Base-by-base conservation (phyloP, 2,329 filamentous ascomycete species). In the Myriangium duriaei region DNA sequence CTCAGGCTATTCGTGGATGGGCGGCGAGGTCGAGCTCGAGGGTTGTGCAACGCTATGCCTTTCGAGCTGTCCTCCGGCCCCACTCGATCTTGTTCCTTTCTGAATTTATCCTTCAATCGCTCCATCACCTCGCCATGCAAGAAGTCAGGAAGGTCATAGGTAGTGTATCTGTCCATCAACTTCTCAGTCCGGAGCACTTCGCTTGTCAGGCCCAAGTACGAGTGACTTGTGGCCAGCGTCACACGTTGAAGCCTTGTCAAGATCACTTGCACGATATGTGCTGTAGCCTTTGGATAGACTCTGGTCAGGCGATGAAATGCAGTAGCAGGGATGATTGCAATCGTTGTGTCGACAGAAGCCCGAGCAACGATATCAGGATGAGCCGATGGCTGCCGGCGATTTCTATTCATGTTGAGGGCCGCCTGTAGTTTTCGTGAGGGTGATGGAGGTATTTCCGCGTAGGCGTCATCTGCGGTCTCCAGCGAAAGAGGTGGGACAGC, bases 301-400 rank as follows among this genome's bases (percentile, higher is more conserved):
- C 84, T 77, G 35, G 93, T 98, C 37, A 98, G 67, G 6, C 92
- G 78, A 37, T 86, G 77, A 51, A 98, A 98, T 3, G 91, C 92
- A 54, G 86, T 94, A 1, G 91, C 91, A 1, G 92, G 92, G 41
- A 98, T 98, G 46, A 98, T 92, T 4, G 91, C 91, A 59, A 98
- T 95, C 0, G 92, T 98, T 0, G 91, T 98, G 55, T 98, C 92
- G 15, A 92, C 81, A 11, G 86, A 92, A 4, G 91, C 91, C 47
- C 91, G 74, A n/a, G 88, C 91, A 46, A 98, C 85, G 45, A 98
- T 91, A 53, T 98, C 91, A 9, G 91, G 91, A 59, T 98, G 91
- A 0, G 84, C 86, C 11, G 91, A 96, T 46, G 79, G 80, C 9
- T 74, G 49, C 43, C 56, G 65, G 14, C 31, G 38, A n/a, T 19